phyloP scores from a whole-genome alignment of 208 protist species.

The Acanthamoeba lenticulata region DNA sequence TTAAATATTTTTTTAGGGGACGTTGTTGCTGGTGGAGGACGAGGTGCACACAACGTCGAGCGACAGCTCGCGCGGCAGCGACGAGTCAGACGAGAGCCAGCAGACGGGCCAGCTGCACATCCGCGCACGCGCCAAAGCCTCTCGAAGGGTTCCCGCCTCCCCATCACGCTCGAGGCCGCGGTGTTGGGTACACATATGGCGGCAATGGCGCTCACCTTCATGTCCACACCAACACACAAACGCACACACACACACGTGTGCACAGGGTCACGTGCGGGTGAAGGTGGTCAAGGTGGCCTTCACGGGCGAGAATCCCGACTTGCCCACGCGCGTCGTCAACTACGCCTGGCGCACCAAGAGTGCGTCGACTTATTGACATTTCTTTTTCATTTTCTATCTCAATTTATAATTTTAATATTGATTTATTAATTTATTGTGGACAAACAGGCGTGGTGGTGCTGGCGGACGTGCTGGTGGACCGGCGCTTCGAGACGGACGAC shows the following conservation, averaged over 20 bases:
- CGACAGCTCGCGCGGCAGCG: background rate
- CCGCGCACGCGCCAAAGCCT: background rate
- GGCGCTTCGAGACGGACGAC: constrained; percentile 16
- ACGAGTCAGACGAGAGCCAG: constrained; percentile 25
- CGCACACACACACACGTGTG: background rate
- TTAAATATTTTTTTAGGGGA: background rate
- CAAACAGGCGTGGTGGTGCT: background rate
- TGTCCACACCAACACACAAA: background rate
- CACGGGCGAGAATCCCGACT: background rate
- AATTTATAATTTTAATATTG: no score
- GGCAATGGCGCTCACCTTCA: background rate
- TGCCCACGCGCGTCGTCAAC: constrained; percentile 35
- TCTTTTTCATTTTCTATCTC: no score
- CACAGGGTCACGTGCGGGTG: background rate
- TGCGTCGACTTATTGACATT: background rate
- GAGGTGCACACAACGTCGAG: background rate
- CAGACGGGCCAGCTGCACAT: background rate
- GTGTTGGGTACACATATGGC: no score
- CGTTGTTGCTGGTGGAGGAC: background rate
- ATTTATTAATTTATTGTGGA: background rate
- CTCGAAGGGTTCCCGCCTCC: background rate
- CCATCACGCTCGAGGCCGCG: no score
- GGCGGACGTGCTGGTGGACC: constrained; percentile 4
- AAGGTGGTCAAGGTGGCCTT: constrained; percentile 1
- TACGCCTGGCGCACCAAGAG: constrained; percentile 62